Evolutionary conservation across 768 basidiomycete genomes (phyloP), one percentile per base, ranked within the genome.

Genomic region (Collybia sordida): DNA sequence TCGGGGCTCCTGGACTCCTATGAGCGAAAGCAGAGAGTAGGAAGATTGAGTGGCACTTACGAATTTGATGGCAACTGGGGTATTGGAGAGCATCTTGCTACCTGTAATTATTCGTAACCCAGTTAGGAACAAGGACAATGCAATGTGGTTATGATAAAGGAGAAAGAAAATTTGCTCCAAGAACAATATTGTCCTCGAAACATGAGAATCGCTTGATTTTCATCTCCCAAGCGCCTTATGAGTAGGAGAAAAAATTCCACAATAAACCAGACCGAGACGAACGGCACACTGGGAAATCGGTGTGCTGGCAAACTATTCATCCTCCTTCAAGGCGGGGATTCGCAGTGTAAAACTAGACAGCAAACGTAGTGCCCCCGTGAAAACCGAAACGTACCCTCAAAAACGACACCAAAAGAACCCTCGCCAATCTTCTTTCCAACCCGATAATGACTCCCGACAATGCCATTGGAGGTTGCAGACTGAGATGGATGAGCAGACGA

Each of bases 341-440:
- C 22, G 40, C 50, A 42, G 35, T 50, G n/a, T 23, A 17, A 22
- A 44, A 21, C n/a, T 23, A 36, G 23, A 12, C n/a, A 41, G 41
- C 24, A 46, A 40, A 28, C 5, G 7, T 36, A n/a, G 17, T 19
- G 36, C 23, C 24, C 21, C 38, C 7, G 3, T 43, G 25, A 21
- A 52, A 14, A 37, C 49, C n/a, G 22, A 45, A 6, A 48, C 76
- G 44, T 64, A 94, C 97, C 88, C 81, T 98, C 87, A 71, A 97
- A 93, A 54, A 98, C 88, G 57, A 98, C 96, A 62, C 96, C 96
- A 66, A 99, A 99, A n/a, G 88, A 91, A 44, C 96, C 96, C 72
- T 99, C 96, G 42, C 96, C 96, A 67, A 98, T 96, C 84, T 98
- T 98, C 81, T 96, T 94, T 44, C 96, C 96, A 45, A 98, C 94